Evolutionary conservation across 169 alveolate species (phyloP), one percentile per base, ranked within the genome.

Genomic region (Cyclospora cayetanensis): DNA sequence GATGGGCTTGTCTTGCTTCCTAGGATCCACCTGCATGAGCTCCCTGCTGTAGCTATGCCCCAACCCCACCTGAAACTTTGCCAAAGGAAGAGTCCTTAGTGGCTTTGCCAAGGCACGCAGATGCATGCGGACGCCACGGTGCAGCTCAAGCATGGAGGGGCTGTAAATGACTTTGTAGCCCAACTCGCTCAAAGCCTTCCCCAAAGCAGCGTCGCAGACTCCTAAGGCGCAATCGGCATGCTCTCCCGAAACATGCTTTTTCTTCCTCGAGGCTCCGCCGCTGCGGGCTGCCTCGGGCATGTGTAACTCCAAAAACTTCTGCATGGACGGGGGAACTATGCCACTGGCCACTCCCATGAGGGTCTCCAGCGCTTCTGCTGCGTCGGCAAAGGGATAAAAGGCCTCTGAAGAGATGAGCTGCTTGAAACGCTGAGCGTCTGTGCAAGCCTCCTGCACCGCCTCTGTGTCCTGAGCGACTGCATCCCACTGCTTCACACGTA

Each of bases 1-100:
- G 79, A 99, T 98, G 22, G 99, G 99, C 91, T 98, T 99, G 95
- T 99, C 99, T 86, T 98, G 98, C 80, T 99, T 97, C 93, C 98
- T 96, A 20, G 99, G 99, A 95, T 98, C 99, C 77, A 97, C 95
- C 93, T 98, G 97, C 87, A 99, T 95, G 93, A 97, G 97, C 70
- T 95, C 93, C 92, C 99, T 96, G 83, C 99, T 97, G 94, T 95
- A 98, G 82, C 98, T 91, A 86, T 91, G 94, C 29, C 94, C 94
- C n/a, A 92, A 74, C 1, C 94, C 94, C 15, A 92, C 94, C 34
- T 92, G 94, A 46, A 92, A 92, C 50, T 85, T 92, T 39, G 41
- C 66, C 29, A 92, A 25, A 4, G 85, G 83, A 18, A 86, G 52
- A 9, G 74, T 34, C 27, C 34, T 42, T 20, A 86, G 63, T 27